phyloP scores from a whole-genome alignment of 2,329 filamentous ascomycete species.

The Microdochium trichocladiopsis region DNA sequence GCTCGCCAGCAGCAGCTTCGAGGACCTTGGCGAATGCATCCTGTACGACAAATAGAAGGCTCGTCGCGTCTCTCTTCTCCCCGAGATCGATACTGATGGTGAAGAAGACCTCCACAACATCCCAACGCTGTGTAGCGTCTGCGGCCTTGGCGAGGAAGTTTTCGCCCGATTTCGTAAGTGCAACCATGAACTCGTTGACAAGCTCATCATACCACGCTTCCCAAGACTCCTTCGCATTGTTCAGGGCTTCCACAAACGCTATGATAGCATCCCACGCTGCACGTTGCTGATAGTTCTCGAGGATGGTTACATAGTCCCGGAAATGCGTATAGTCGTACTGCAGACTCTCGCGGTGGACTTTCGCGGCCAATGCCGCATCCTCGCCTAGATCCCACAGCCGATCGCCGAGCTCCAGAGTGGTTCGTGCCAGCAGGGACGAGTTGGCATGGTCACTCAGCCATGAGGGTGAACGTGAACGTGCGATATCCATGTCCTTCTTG shows the following conservation, averaged over 20 bases:
- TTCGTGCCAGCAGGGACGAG: constrained; percentile 18
- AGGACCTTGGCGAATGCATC: constrained; percentile 16
- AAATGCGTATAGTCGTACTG: constrained; percentile 19
- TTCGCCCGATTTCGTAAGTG: not conserved
- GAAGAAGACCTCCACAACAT: constrained; percentile 18
- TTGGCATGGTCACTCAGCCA: constrained; percentile 15
- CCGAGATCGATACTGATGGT: constrained; percentile 14
- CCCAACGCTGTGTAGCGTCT: constrained; percentile 15
- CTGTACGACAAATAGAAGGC: constrained; percentile 17
- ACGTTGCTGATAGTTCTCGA: constrained; percentile 12
- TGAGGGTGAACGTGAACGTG: constrained; percentile 5
- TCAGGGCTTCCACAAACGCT: constrained; percentile 16
- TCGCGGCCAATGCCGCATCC: constrained; percentile 13
- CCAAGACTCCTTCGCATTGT: constrained; percentile 12
- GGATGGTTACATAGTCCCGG: constrained; percentile 11
- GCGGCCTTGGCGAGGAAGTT: constrained; percentile 15
- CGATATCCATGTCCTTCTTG: constrained; percentile 14
- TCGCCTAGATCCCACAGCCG: constrained; percentile 16
- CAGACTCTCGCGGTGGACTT: constrained; percentile 18
- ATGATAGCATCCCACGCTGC: constrained; percentile 15
- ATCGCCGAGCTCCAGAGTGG: constrained; percentile 19
- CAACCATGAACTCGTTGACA: constrained; percentile 17
- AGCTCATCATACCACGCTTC: constrained; percentile 19
- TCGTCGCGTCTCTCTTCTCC: constrained; percentile 11
- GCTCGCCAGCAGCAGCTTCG: constrained; percentile 6